These are phyloP conservation scores for Manihot esculenta DNA, from an alignment of 441 rosid genomes.

Conservation along the genomic window DNA sequence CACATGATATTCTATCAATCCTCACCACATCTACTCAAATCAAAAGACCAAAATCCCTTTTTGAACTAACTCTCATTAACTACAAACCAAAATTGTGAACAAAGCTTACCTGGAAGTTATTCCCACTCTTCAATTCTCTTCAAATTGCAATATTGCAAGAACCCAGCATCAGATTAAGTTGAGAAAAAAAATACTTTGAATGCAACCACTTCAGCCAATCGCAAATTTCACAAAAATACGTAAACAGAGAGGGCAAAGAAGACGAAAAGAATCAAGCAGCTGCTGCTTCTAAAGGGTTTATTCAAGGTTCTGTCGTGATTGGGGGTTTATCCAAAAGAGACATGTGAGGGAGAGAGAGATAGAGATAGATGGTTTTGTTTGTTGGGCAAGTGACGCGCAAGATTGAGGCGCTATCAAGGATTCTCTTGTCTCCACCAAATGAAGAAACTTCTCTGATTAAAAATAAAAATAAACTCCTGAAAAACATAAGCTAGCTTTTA, in stretches of 20 bases:
- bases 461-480: no score
- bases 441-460: no score
- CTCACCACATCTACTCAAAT: neutral
- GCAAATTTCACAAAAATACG: conserved; percentile 13
- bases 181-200: conserved; percentile 10
- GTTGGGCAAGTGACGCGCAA: conserved; percentile 10
- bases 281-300: conserved; percentile 19
- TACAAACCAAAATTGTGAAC: neutral
- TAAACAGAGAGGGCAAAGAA: neutral
- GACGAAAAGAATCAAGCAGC: conserved; percentile 13
- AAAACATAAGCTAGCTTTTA: no score
- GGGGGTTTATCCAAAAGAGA: conserved; percentile 18
- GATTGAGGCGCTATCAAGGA: conserved; percentile 10
- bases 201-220: conserved; percentile 25
- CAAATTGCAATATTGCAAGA: conserved; percentile 20
- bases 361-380: neutral
- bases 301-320: conserved; percentile 25
- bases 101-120: neutral
- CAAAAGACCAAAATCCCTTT: neutral
- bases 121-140: neutral
- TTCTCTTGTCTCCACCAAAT: neutral
- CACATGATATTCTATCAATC: conserved; percentile 10
- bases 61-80: neutral
- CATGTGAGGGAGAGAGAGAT: neutral
- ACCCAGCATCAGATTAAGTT: conserved; percentile 33